phyloP scores from a whole-genome alignment of 2,329 filamentous ascomycete species.

The Bipolaris zeicola region DNA sequence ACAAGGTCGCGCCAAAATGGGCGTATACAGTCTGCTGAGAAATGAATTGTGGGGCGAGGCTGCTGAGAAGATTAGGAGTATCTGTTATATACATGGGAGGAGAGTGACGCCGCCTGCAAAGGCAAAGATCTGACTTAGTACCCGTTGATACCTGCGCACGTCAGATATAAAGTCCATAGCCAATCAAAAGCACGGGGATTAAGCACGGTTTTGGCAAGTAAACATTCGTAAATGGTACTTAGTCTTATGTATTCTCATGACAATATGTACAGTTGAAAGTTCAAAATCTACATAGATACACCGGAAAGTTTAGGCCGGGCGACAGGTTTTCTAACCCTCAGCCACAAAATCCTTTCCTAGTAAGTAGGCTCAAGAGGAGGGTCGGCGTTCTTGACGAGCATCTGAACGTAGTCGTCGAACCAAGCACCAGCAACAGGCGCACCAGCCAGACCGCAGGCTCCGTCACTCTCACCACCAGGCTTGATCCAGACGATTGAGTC shows the following conservation, averaged over 20 bases:
- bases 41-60: constrained; percentile 62
- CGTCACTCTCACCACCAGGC: constrained; percentile 39
- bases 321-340: background rate
- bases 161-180: background rate
- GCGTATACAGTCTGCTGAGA: constrained; percentile 59
- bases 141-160: background rate
- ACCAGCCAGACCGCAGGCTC: constrained; percentile 31
- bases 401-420: constrained; percentile 39
- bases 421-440: constrained; percentile 36
- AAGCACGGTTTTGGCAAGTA: background rate
- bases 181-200: background rate
- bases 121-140: constrained; percentile 53
- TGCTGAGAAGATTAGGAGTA: constrained; percentile 56
- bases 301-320: background rate
- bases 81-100: constrained; percentile 61
- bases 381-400: constrained; percentile 36
- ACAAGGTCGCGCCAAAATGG: constrained; percentile 53
- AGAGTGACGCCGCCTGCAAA: constrained; percentile 52
- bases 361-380: constrained; percentile 31
- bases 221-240: background rate
- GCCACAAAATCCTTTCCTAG: background rate
- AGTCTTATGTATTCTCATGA: background rate
- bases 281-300: background rate
- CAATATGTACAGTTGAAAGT: background rate
- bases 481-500: constrained; percentile 42